These are phyloP conservation scores for Podospora conica DNA, from an alignment of 495 filamentous ascomycete genomes.

Conservation along the genomic window DNA sequence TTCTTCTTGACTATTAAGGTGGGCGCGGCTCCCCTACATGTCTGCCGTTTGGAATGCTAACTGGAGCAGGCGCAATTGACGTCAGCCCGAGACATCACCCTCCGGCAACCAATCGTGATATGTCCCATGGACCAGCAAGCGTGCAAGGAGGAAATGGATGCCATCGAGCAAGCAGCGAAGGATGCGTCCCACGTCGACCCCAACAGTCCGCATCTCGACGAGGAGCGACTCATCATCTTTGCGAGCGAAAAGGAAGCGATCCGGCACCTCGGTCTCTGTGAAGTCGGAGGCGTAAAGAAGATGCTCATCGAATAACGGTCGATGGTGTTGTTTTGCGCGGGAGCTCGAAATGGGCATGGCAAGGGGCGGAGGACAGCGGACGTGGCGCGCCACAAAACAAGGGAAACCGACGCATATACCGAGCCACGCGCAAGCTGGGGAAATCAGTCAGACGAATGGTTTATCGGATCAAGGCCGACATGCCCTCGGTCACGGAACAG, in stretches of 20 bases:
- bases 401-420: background rate
- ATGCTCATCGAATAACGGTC: constrained; percentile 70
- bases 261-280: constrained; percentile 69
- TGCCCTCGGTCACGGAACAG: too few relatives aligned
- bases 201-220: constrained; percentile 84
- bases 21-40: constrained; percentile 18
- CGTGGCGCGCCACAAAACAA: background rate
- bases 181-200: constrained; percentile 81
- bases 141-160: constrained; percentile 97
- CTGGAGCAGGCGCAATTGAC: constrained; percentile 72
- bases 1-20: constrained; percentile 95
- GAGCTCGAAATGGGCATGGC: background rate
- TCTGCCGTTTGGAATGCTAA: constrained; percentile 14
- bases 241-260: constrained; percentile 71
- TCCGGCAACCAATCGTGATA: constrained; percentile 92
- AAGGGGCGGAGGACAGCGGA: background rate
- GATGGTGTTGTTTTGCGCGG: background rate
- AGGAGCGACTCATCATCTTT: constrained; percentile 72
- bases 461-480: background rate
- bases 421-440: background rate
- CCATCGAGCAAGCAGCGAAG: constrained; percentile 89
- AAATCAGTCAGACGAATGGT: background rate
- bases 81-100: constrained; percentile 80
- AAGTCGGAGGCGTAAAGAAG: constrained; percentile 81
- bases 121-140: constrained; percentile 92